A percentile compares a stretch with the other conserved stretches of the same genome.
Conservation (phyloP, 768 basidiomycete species). For the Collybia sp. region DNA sequence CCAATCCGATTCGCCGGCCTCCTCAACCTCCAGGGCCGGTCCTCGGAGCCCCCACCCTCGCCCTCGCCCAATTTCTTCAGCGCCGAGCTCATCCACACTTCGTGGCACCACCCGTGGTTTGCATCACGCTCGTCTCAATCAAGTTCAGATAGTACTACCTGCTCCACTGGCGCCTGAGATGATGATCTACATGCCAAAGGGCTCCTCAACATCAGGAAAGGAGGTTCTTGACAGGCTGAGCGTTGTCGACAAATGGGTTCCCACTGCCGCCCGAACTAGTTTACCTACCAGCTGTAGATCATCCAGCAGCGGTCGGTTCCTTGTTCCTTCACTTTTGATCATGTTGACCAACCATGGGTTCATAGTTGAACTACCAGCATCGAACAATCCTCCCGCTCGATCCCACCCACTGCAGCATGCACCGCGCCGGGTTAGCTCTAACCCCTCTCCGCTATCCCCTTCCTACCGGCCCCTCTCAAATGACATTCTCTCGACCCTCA, state of each 20-base stretch:
- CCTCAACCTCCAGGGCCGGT: conserved; percentile 15
- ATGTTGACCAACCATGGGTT: too few species aligned
- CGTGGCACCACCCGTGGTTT: conserved; percentile 44
- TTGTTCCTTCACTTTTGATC: too few species aligned
- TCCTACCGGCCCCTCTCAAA: too few species aligned
- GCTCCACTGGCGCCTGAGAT: conserved; percentile 50
- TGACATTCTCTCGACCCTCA: too few species aligned
- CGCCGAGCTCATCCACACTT: conserved; percentile 8
- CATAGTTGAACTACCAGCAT: too few species aligned
- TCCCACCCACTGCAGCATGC: too few species aligned
- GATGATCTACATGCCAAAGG: conserved; percentile 4
- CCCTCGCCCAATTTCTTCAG: conserved; percentile 25
- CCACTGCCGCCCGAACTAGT: background rate
- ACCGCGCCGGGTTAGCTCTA: background rate
- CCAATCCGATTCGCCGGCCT: conserved; percentile 9
- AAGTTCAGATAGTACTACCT: conserved; percentile 65
- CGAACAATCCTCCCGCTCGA: too few species aligned
- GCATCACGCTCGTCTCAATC: conserved; percentile 58
- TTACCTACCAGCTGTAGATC: too few species aligned
- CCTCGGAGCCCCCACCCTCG: conserved; percentile 18
- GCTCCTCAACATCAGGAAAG: conserved; percentile 6
- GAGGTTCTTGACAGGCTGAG: conserved; percentile 14
- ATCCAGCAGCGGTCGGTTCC: too few species aligned
- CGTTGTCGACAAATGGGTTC: conserved; percentile 33
- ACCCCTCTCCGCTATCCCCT: background rate